Base-by-base conservation (phyloP, 345 rosid genomes). In the Salix caprea region DNA sequence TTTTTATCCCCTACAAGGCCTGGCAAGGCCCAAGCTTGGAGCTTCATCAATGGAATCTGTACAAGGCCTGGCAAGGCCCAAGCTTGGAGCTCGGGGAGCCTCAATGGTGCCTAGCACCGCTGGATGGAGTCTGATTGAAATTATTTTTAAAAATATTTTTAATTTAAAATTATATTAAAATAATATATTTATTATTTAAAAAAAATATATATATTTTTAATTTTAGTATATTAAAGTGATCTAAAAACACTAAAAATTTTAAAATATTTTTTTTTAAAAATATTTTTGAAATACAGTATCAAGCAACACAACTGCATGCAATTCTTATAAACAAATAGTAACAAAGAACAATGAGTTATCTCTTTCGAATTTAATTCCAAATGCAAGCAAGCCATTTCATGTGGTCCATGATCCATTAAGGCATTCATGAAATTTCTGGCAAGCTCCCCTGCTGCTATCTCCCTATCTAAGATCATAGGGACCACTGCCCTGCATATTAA, bases 371-470 rank as follows among this genome's bases (percentile, higher is more conserved):
- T 56, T 26, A 58, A 58, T 58, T 58, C 13, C 64, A 58, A n/a
- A n/a, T 9, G 28, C 26, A 58, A n/a, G 26, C 64, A 3, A 58
- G 13, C 2, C 6, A n/a, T 58, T 23, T 23, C 28, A 2, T 19
- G 70, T 32, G 74, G 74, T 50, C 62, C 62, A 36, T 62, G 11
- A 42, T 5, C 21, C 37, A 2, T 23, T 36, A n/a, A 56, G 46
- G 16, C 74, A 72, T 34, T 56, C 74, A 36, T 72, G 66, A 28
- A 36, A 5, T 23, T 72, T 72, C 18, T 9, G 26, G 74, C 64
- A 7, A 54, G 6, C 9, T 34, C 2, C 21, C 15, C 26, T 24
- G 32, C 5, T 4, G 13, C 44, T 40, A 19, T 19, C 26, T 2
- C 37, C 37, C 23, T 6, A 39, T 64, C 67, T 7, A 48, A 39